Base-by-base conservation (phyloP, 331 rosid genomes). In the Dryas integrifolia region DNA sequence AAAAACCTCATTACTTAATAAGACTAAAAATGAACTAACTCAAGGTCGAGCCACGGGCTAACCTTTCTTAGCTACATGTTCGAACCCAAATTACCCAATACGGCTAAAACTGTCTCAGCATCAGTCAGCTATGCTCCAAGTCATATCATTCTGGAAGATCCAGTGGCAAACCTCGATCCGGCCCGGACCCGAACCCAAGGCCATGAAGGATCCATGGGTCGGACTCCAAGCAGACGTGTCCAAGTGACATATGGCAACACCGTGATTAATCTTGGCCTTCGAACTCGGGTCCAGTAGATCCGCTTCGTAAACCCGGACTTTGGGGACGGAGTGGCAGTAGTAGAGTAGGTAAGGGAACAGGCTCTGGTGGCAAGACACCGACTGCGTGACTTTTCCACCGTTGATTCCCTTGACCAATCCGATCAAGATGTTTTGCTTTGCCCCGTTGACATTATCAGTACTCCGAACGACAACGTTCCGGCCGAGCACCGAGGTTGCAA, bases 341-440 rank as follows among this genome's bases (percentile, higher is more conserved):
- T 95, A 95, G 4, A 95, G 90, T 3, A 95, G 69, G 80, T 92
- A 95, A 6, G 99, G 98, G 52, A 87, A 95, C 71, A 95, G 11
- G 44, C 97, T 95, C 88, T 95, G 99, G 18, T 95, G 99, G 78
- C 99, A 95, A 0, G 99, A 95, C 7, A 95, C 99, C 0, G 99
- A 95, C 41, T 84, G 84, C 30, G 99, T 95, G 60, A 91, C 84
- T 69, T 73, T 85, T 0, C 98, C 99, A 52, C 93, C 96, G 80
- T 95, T 86, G 46, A 95, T 86, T 5, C 91, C 92, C 0, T 11
- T 66, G 66, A 95, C 90, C 16, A 71, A 53, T 49, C 97, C 96
- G 63, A 95, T 64, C 84, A 83, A 18, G 0, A 95, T 81, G 2
- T 76, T 67, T 49, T 80, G 76, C 80, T 88, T 92, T 9, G 96